Percentiles rank a stretch among this genome's conserved stretches.
phyloP scores from a whole-genome alignment of 352 stramenopile species.

The Saprolegnia parasitica region DNA sequence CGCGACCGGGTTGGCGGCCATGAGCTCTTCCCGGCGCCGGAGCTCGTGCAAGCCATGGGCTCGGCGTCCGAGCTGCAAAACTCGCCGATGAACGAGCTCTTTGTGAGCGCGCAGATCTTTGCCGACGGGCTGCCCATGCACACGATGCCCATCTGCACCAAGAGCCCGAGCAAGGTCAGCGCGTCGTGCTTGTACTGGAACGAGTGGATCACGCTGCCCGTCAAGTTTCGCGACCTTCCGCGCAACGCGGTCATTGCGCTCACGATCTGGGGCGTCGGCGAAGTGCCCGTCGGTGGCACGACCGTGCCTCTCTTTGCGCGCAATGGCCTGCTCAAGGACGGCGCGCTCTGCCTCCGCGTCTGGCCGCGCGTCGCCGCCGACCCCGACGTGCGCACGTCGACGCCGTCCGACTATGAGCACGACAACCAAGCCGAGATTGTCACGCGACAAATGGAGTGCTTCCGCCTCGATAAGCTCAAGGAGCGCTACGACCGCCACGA shows the following conservation, averaged over 20 bases:
- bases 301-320: constrained; percentile 86
- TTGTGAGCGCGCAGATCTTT: constrained; percentile 85
- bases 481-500: constrained; percentile 88
- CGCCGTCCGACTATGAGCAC: constrained; percentile 67
- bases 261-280: constrained; percentile 80
- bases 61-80: constrained; percentile 75
- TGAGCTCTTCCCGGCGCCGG: constrained; percentile 21
- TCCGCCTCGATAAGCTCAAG: constrained; percentile 79
- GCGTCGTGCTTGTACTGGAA: constrained; percentile 86
- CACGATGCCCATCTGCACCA: constrained; percentile 80
- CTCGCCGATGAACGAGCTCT: constrained; percentile 79
- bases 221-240: constrained; percentile 82
- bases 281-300: constrained; percentile 74
- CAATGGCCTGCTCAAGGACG: constrained; percentile 77
- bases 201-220: constrained; percentile 82
- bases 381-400: constrained; percentile 53
- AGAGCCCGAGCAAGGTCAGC: constrained; percentile 78
- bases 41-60: constrained; percentile 52
- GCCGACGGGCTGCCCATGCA: constrained; percentile 77
- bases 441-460: constrained; percentile 42
- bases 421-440: constrained; percentile 52
- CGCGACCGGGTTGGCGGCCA: neutral
- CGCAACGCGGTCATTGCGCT: constrained; percentile 78
- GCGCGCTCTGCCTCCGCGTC: constrained; percentile 83
- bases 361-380: constrained; percentile 68